Conservation (phyloP, 2,329 filamentous ascomycete genomes). For the Monilinia aucupariae region DNA sequence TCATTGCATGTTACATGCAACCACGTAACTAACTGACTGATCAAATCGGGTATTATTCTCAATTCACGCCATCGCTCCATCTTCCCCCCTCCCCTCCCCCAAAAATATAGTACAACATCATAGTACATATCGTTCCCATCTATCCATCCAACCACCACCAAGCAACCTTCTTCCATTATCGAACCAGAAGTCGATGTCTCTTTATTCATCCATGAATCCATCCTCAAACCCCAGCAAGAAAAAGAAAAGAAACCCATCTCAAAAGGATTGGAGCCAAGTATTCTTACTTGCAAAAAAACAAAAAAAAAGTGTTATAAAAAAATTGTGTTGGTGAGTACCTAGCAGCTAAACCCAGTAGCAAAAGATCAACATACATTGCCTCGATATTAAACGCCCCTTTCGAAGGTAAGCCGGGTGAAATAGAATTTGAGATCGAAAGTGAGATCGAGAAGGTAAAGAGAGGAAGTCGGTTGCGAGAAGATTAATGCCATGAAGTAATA, state of each 20-base stretch:
- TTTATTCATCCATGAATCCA: background rate
- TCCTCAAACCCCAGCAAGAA: background rate
- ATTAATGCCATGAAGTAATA: conserved; percentile 11
- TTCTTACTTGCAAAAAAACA: conserved; percentile 1
- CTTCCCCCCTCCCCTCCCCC: background rate
- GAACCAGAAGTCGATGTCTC: background rate
- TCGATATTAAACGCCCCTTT: background rate
- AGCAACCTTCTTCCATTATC: background rate
- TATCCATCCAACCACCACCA: background rate
- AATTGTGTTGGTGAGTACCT: background rate
- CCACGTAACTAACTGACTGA: conserved; percentile 1
- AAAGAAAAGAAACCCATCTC: background rate
- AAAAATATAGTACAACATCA: background rate
- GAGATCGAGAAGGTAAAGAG: background rate
- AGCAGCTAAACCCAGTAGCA: conserved; percentile 13
- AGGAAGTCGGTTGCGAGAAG: background rate
- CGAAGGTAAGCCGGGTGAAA: background rate
- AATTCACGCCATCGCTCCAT: conserved; percentile 8
- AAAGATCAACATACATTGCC: background rate
- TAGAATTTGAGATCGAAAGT: background rate
- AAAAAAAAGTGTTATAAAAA: conserved; percentile 1
- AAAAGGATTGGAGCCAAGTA: background rate
- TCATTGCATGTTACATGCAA: background rate
- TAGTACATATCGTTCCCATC: conserved; percentile 4
- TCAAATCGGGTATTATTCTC: conserved; percentile 9